These are phyloP conservation scores for Monosporascus sp. DNA, from an alignment of 2,329 filamentous ascomycete species.

Conservation along the genomic window DNA sequence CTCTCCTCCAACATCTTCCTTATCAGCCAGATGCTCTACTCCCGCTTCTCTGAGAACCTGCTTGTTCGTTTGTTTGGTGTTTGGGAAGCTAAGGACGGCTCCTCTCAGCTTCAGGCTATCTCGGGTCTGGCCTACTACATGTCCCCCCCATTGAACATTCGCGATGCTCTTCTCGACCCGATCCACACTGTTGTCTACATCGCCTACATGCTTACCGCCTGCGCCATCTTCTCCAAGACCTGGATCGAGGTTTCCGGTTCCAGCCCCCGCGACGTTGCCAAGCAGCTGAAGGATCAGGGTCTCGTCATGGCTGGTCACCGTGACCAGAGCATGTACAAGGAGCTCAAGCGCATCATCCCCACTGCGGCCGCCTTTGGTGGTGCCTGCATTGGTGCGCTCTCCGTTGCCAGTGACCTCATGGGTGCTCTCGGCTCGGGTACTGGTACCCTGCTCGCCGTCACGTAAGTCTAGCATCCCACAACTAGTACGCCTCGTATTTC, in stretches of 20 bases:
- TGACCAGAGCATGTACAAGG: slow-evolving; percentile 99
- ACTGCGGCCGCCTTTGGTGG: slow-evolving; percentile 97
- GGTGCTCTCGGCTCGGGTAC: slow-evolving; percentile 95
- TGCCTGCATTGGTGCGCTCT: slow-evolving; percentile 97
- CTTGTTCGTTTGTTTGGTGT: slow-evolving; percentile 95
- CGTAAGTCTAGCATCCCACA: slow-evolving; percentile 58
- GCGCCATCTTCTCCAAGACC: slow-evolving; percentile 98
- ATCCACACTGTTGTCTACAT: slow-evolving; percentile 96
- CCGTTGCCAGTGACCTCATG: slow-evolving; percentile 90
- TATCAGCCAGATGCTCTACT: slow-evolving; percentile 99
- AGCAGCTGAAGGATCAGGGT: slow-evolving; percentile 99
- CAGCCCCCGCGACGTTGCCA: slow-evolving; percentile 94
- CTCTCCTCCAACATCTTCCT: slow-evolving; percentile 99
- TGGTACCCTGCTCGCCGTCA: slow-evolving; percentile 96
- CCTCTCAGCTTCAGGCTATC: slow-evolving; percentile 87
- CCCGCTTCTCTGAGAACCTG: slow-evolving; percentile 97
- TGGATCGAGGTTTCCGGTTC: slow-evolving; percentile 99
- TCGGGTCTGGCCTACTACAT: slow-evolving; percentile 99
- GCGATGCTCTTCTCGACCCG: slow-evolving; percentile 91
- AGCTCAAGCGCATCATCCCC: slow-evolving; percentile 98
- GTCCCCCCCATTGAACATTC: slow-evolving; percentile 96
- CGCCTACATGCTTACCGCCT: slow-evolving; percentile 95
- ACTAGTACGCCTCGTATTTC: slow-evolving; percentile 17
- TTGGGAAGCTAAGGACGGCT: slow-evolving; percentile 96
- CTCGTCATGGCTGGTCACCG: slow-evolving; percentile 99